Conservation (phyloP, 1,284 basidiomycete genomes). For the Cryptococcus jaspeensis region DNA sequence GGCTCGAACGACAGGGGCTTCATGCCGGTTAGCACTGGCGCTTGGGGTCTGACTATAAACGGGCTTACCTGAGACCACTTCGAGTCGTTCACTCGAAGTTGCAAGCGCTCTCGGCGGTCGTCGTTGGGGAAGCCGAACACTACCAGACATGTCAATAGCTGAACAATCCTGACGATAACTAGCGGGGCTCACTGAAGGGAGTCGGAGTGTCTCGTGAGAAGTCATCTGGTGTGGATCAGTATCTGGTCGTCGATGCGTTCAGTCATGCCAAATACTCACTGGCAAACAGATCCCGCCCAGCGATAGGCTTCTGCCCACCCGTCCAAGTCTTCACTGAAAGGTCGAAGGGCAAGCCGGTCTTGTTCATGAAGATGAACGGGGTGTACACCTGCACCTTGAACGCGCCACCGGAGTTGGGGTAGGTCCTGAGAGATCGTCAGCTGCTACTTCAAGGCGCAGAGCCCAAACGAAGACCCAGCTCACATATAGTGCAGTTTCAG, state of each 20-base stretch:
- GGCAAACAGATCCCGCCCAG: constrained; percentile 63
- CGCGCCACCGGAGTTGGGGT: constrained; percentile 91
- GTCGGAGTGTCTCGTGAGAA: constrained; percentile 57
- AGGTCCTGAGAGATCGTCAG: constrained; percentile 58
- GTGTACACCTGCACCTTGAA: constrained; percentile 97
- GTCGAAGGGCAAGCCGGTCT: constrained; percentile 82
- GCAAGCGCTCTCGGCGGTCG: constrained; percentile 79
- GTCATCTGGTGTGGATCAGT: constrained; percentile 54
- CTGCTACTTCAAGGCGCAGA: not conserved
- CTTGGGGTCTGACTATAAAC: constrained; percentile 49
- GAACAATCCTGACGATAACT: not conserved
- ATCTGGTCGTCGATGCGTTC: not conserved
- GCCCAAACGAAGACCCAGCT: constrained; percentile 29
- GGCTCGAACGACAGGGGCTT: constrained; percentile 86
- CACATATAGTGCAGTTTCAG: constrained; percentile 86
- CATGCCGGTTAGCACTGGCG: not conserved
- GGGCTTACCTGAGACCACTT: constrained; percentile 70
- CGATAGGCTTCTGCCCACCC: constrained; percentile 73
- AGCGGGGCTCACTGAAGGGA: constrained; percentile 68
- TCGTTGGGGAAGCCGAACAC: constrained; percentile 83
- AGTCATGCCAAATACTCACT: constrained; percentile 20
- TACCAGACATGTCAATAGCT: constrained; percentile 36
- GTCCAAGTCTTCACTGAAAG: constrained; percentile 74
- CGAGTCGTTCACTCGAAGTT: constrained; percentile 82
- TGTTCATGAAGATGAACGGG: constrained; percentile 91